Base-by-base conservation (phyloP, 331 rosid species). In the Dryas integrifolia region DNA sequence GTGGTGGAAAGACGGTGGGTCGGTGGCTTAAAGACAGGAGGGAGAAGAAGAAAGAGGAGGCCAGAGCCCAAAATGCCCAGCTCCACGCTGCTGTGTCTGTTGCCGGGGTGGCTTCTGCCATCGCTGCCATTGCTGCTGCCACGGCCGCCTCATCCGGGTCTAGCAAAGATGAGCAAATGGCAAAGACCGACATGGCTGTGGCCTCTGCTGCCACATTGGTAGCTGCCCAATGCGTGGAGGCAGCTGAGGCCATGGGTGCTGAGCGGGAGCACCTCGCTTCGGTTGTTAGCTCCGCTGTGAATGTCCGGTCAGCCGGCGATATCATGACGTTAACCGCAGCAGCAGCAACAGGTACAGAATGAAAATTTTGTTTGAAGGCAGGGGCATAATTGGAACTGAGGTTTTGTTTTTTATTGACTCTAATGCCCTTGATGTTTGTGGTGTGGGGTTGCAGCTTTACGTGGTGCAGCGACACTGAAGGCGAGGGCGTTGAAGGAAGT, bases 391-490 rank as follows among this genome's bases (percentile, higher is more conserved):
- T 14, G 21, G 45, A 48, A 66, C 10, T 43, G 0, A 4, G 6
- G 52, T 35, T 67, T 71, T 70, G 5, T 0, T 5, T 13, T 12
- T 47, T 50, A 9, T 21, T 74, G 76, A 40, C 73, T 2, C 18
- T 70, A 18, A 52, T 68, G 51, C 12, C 24, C 38, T 9, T 65
- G 68, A 21, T 4, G 43, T 70, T 14, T 72, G 16, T 53, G 70
- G 55, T 5, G 10, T 67, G 79, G 74, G 58, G 48, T 64, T 73
- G 70, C 80, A 95, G 98, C 99, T 11, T 73, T 95, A 76, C 95
- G 96, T 46, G 99, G 99, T 50, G 99, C 97, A 1, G 98, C 99
- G 2, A 95, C 99, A 24, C 76, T 95, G 80, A 95, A 89, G 89
- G 96, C 99, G 21, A 88, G 99, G 87, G 87, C 96, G 5, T 75